Conservation (phyloP, 257 asterid species). For the Solanum chaucha region DNA sequence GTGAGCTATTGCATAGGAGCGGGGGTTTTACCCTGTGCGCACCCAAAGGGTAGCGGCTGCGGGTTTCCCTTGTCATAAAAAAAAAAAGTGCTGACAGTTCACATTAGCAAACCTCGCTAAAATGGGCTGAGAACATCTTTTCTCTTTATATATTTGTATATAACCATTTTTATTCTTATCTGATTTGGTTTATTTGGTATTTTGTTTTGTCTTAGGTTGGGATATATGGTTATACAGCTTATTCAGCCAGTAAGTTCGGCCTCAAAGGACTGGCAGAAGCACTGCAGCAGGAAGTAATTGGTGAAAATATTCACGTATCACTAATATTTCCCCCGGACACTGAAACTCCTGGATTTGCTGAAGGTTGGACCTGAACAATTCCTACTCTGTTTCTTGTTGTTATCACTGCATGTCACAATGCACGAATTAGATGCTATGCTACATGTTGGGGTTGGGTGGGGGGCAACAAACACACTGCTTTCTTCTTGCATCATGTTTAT, state of each 20-base stretch:
- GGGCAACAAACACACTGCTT: neutral
- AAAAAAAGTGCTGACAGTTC: no score
- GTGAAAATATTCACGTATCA: slow-evolving; percentile 78
- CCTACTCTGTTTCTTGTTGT: neutral
- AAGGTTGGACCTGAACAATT: slow-evolving; percentile 35
- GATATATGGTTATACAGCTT: slow-evolving; percentile 89
- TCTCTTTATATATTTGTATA: no score
- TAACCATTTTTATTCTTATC: neutral
- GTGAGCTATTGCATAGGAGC: no score
- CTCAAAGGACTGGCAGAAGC: slow-evolving; percentile 97
- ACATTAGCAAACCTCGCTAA: no score
- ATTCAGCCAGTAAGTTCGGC: slow-evolving; percentile 92
- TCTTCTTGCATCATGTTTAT: neutral
- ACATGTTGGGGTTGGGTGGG: neutral
- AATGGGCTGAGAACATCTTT: no score
- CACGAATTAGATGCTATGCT: neutral
- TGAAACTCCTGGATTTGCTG: slow-evolving; percentile 85
- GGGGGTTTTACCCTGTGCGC: no score
- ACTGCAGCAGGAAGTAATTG: slow-evolving; percentile 76
- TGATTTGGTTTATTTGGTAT: neutral
- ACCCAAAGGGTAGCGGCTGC: no score
- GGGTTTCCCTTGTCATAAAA: no score
- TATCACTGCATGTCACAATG: neutral
- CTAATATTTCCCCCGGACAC: slow-evolving; percentile 95
- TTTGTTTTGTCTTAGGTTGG: slow-evolving; percentile 52